Evolutionary conservation across 2,329 filamentous ascomycete genomes (phyloP).

Genomic region (Geosmithia flava): DNA sequence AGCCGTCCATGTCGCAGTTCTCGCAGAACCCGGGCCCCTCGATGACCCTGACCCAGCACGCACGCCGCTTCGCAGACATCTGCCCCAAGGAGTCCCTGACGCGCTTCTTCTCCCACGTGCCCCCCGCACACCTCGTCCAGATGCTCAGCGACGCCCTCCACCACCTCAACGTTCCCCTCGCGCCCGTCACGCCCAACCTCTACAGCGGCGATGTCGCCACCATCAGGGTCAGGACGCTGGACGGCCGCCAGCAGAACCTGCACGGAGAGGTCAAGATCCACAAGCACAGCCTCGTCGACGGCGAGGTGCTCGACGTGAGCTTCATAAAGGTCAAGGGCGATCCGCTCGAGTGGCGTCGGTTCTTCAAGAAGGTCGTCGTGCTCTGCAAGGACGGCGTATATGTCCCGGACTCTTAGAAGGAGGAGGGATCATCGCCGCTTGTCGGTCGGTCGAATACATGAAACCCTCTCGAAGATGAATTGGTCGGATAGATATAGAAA

Average conservation of each 20-base stretch:
- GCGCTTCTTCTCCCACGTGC: slow-evolving; percentile 80
- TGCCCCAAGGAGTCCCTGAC: slow-evolving; percentile 78
- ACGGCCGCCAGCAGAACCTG: slow-evolving; percentile 59
- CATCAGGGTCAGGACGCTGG: slow-evolving; percentile 63
- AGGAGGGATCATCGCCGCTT: slow-evolving; percentile 7
- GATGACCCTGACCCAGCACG: slow-evolving; percentile 76
- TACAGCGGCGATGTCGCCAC: slow-evolving; percentile 44
- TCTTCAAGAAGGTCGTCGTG: slow-evolving; percentile 92
- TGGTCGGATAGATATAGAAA: too few relatives aligned
- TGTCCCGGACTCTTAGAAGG: slow-evolving; percentile 26
- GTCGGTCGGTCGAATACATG: background rate
- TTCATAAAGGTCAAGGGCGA: slow-evolving; percentile 95
- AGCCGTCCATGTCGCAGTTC: slow-evolving; percentile 82
- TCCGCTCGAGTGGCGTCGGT: slow-evolving; percentile 87
- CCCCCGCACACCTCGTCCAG: slow-evolving; percentile 62
- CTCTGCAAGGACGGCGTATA: slow-evolving; percentile 78
- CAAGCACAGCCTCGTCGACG: slow-evolving; percentile 42
- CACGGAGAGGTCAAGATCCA: slow-evolving; percentile 68
- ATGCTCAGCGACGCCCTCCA: slow-evolving; percentile 73
- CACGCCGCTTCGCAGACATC: slow-evolving; percentile 80
- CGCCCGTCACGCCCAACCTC: slow-evolving; percentile 30
- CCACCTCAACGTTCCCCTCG: slow-evolving; percentile 69
- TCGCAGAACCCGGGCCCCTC: slow-evolving; percentile 66
- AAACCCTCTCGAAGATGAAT: background rate
- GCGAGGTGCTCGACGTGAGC: slow-evolving; percentile 66